Evolutionary conservation across 768 basidiomycete species (phyloP).

Genomic region (Leccinellum luteum): DNA sequence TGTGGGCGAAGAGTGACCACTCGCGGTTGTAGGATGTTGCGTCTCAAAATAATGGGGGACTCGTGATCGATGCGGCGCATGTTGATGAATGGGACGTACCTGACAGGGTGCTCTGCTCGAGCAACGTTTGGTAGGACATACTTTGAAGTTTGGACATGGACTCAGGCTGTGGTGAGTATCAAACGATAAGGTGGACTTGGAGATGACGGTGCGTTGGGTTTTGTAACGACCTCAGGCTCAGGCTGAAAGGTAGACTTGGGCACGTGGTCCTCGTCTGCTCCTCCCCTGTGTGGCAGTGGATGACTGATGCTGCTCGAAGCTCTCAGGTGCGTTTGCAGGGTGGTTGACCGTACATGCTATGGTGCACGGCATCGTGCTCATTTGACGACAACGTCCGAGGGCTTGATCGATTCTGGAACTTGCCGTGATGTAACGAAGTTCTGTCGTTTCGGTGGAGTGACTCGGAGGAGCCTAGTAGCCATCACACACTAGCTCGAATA

Average conservation of each 20-base stretch:
- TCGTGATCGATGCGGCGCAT: slow-evolving; percentile 4
- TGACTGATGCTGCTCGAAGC: slow-evolving; percentile 72
- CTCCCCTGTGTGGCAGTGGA: slow-evolving; percentile 13
- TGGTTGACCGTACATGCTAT: slow-evolving; percentile 88
- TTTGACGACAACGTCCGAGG: slow-evolving; percentile 84
- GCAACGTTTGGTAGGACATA: slow-evolving; percentile 91
- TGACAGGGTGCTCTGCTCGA: slow-evolving; percentile 84
- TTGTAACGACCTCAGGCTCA: slow-evolving; percentile 37
- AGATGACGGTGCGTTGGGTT: slow-evolving; percentile 78
- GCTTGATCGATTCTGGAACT: slow-evolving; percentile 46
- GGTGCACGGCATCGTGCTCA: slow-evolving; percentile 72
- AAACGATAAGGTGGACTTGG: slow-evolving; percentile 74
- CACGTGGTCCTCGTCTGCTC: slow-evolving; percentile 75
- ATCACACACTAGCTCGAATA: slow-evolving; percentile 25
- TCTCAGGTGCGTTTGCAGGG: slow-evolving; percentile 84
- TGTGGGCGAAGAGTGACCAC: slow-evolving; percentile 91
- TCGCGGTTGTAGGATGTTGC: slow-evolving; percentile 35
- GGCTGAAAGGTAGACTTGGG: slow-evolving; percentile 90
- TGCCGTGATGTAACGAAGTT: slow-evolving; percentile 78
- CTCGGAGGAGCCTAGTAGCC: slow-evolving; percentile 64
- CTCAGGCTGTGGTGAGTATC: too few relatives aligned
- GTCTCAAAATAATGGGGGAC: slow-evolving; percentile 1
- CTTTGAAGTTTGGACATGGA: slow-evolving; percentile 74
- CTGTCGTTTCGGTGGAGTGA: slow-evolving; percentile 83
- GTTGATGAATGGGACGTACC: slow-evolving; percentile 44